Base-by-base conservation (phyloP, 306 rosid genomes). In the Fragaria ananassa region DNA sequence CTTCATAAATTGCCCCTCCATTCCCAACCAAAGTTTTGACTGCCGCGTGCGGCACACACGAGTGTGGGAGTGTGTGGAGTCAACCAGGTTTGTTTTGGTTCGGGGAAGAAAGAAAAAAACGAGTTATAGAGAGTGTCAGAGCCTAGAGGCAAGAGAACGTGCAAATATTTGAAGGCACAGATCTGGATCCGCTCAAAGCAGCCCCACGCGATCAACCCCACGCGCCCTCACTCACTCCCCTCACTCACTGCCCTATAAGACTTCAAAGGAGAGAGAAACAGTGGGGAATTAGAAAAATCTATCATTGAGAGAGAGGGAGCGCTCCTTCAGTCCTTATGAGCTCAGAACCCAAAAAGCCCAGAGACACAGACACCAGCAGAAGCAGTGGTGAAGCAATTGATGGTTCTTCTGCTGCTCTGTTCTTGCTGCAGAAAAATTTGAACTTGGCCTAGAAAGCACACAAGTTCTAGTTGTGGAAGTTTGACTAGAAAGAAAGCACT, bases 171-270 rank as follows among this genome's bases (percentile, higher is more conserved):
- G 86, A 81, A 80, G 77, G 77, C 88, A 61, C 83, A 84, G 90
- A 91, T 91, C 92, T 86, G 87, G 81, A 91, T 87, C 88, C 92
- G 39, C 85, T 81, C 85, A 78, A 80, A 71, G 35, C 82, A 78
- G 2, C 85, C 75, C 60, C 35, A 71, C 81, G 37, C 31, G 67
- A 64, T 14, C 21, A 74, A 15, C 44, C 67, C 53, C 54, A 56
- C 71, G 58, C 70, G 51, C 76, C 25, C 47, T 56, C 69, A 68
- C n/a, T n/a, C n/a, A n/a, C n/a, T n/a, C n/a, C n/a, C n/a, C n/a
- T n/a, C n/a, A n/a, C 72, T 49, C 83, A 56, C 73, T 53, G 35
- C 58, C 79, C 71, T 79, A 23, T 62, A 77, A 15, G 61, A 13
- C 37, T 83, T 85, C 87, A 60, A 81, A 83, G 79, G 85, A 83